These are phyloP conservation scores for Hibiscus trionum DNA, from an alignment of 345 rosid genomes.

Conservation along the genomic window DNA sequence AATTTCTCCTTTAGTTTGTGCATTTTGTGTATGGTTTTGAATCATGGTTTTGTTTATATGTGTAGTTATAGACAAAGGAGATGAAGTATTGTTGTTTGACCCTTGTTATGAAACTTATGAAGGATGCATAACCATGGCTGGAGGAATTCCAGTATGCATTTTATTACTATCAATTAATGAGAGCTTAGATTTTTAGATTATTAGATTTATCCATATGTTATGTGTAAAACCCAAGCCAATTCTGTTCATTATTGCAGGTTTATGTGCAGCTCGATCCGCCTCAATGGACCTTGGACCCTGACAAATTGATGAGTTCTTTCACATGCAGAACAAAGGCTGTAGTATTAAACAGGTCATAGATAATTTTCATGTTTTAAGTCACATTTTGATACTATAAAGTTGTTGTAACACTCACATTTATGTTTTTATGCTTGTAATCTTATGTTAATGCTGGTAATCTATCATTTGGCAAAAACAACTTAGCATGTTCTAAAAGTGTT, in stretches of 20 bases:
- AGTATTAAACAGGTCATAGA: conserved; percentile 48
- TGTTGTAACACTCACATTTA: not conserved
- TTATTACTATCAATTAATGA: not conserved
- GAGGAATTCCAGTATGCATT: conserved; percentile 48
- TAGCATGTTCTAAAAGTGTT: not conserved
- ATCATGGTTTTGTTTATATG: not conserved
- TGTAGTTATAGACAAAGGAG: conserved; percentile 45
- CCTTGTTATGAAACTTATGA: conserved; percentile 52
- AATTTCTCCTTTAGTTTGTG: not conserved
- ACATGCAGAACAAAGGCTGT: conserved; percentile 42
- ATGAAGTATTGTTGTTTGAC: conserved; percentile 53
- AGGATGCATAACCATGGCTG: conserved; percentile 41
- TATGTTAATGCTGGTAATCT: not conserved
- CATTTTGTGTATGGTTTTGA: not conserved
- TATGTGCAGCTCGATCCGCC: conserved; percentile 54
- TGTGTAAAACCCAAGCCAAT: not conserved
- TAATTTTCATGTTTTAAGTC: not conserved
- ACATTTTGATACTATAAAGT: not conserved
- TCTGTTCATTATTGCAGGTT: conserved; percentile 30
- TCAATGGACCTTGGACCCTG: conserved; percentile 37
- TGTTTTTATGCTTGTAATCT: not conserved
- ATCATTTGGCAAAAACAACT: not conserved
- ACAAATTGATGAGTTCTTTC: conserved; percentile 37
- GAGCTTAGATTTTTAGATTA: not conserved
- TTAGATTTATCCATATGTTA: not conserved